A percentile compares a stretch with the other conserved stretches of the same genome.
Conservation (phyloP, 495 filamentous ascomycete species). For the Xylaria curta region DNA sequence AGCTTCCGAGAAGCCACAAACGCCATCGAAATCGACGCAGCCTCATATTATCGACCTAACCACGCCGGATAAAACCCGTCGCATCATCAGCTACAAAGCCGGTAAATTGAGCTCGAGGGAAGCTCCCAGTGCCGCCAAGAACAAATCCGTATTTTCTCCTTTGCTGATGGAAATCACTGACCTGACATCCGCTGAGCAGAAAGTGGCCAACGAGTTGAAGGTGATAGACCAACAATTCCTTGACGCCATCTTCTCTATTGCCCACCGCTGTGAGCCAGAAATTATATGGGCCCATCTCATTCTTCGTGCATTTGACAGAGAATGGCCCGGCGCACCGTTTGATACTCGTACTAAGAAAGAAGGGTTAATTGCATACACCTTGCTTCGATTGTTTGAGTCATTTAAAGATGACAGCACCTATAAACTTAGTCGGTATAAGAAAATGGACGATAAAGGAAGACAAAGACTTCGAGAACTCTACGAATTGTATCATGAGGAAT, state of each 20-base stretch:
- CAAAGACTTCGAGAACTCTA: constrained; percentile 15
- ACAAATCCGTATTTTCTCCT: constrained; percentile 12
- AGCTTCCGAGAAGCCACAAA: neutral
- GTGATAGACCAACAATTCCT: constrained; percentile 27
- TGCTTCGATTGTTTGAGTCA: constrained; percentile 34
- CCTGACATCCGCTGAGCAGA: constrained; percentile 29
- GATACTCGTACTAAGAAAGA: constrained; percentile 24
- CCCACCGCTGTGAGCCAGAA: neutral
- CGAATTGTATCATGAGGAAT: neutral
- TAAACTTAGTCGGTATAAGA: constrained; percentile 29
- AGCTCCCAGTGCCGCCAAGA: neutral
- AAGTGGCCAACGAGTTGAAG: constrained; percentile 26
- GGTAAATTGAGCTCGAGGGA: constrained; percentile 14
- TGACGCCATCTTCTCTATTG: constrained; percentile 27
- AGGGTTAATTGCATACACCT: constrained; percentile 23
- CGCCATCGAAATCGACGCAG: constrained; percentile 27
- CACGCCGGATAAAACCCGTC: constrained; percentile 11
- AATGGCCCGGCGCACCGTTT: constrained; percentile 28
- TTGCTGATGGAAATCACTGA: constrained; percentile 31
- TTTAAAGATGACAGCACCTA: constrained; percentile 16
- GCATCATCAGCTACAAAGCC: neutral
- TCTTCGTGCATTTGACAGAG: constrained; percentile 2
- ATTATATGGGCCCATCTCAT: constrained; percentile 24
- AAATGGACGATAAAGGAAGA: constrained; percentile 23
- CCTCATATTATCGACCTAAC: constrained; percentile 30